phyloP scores from a whole-genome alignment of 805 yeast species.

The Pichia ethanolica region DNA sequence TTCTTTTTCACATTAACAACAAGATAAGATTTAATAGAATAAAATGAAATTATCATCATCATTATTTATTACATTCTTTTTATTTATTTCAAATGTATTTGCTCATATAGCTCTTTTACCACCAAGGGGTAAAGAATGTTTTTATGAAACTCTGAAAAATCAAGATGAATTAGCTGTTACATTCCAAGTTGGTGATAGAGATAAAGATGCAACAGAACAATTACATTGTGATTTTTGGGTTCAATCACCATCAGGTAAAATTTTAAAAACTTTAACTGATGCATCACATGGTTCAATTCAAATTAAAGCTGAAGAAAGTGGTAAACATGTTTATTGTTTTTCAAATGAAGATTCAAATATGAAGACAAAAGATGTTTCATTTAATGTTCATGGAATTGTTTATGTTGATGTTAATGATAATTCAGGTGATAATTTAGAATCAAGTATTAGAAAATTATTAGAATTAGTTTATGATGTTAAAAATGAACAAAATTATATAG shows the following conservation, averaged over 20 bases:
- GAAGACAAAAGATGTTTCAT: constrained; percentile 83
- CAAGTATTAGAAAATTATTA: constrained; percentile 68
- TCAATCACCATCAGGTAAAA: constrained; percentile 36
- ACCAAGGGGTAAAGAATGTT: constrained; percentile 80
- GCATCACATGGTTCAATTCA: constrained; percentile 78
- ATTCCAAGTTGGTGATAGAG: constrained; percentile 91
- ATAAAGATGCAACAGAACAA: constrained; percentile 62
- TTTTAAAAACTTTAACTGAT: constrained; percentile 41
- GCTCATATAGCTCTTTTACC: constrained; percentile 78
- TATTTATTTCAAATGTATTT: constrained; percentile 6
- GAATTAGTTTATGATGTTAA: constrained; percentile 78
- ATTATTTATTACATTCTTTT: neutral
- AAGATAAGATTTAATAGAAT: neutral
- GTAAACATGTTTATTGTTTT: constrained; percentile 84
- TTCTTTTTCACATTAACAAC: too few relatives aligned
- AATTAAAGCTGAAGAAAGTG: constrained; percentile 55
- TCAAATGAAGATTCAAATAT: constrained; percentile 72
- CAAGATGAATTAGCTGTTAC: constrained; percentile 83
- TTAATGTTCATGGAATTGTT: constrained; percentile 89
- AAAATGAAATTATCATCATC: neutral
- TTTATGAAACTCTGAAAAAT: constrained; percentile 71
- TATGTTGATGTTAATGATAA: constrained; percentile 68
- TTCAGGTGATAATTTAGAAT: constrained; percentile 70
- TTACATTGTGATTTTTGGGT: constrained; percentile 58
- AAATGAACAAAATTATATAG: constrained; percentile 88